Base-by-base conservation (phyloP, 768 basidiomycete species). In the Leucocoprinus birnbaumii region DNA sequence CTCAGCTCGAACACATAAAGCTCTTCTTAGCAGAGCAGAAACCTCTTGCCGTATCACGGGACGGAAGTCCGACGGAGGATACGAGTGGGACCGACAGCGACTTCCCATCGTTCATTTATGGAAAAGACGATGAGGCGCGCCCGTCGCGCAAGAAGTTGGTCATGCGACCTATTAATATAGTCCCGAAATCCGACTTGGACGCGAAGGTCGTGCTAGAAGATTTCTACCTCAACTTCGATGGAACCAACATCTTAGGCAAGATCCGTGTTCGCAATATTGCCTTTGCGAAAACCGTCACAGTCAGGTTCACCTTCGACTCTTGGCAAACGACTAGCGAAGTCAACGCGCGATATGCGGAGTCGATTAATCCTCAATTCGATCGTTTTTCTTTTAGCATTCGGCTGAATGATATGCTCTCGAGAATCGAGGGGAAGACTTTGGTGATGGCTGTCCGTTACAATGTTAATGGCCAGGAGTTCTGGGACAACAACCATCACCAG, bases 281-380 rank as follows among this genome's bases (percentile, higher is more conserved):
- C 6, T 98, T 85, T 71, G 78, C 88, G 63, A 98, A 98, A 73
- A 82, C 83, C 77, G 79, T 98, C 50, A 88, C 85, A 7, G 83
- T 94, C 22, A 84, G 96, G 25, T 98, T 97, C 70, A 98, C 96
- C 1, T 81, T 95, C 62, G 96, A 98, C 66, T 79, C 77, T 61
- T 98, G 96, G 96, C 92, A 94, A 69, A 99, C 96, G 45, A 95
- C 92, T 56, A 90, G 87, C 68, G 96, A 98, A 69, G 91, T 97
- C 55, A 82, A 86, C 0, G 95, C 86, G 22, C 83, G 80, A 48
- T 87, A 91, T 66, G 69, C 72, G 18, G 73, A 76, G 49, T 71
- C 76, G 3, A 58, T 82, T 16, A 77, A 80, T 54, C 66, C 76
- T 34, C 64, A 74, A 19, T 79, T 81, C 66, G 94, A 95, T 65